phyloP scores from a whole-genome alignment of 495 filamentous ascomycete species.

The Letharia columbiana region DNA sequence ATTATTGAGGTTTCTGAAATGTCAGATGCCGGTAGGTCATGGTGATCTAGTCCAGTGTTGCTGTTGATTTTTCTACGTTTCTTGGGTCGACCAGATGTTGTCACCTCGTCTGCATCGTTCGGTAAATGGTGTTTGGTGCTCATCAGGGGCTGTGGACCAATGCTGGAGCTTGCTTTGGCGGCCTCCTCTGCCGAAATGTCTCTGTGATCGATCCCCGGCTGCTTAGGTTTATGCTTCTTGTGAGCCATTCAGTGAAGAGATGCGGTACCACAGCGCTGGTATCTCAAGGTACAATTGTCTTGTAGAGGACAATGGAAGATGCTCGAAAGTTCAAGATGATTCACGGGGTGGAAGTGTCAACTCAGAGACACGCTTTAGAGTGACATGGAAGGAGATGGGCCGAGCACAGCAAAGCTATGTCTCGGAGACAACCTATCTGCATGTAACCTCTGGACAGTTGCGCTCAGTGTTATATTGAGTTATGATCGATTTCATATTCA shows the following conservation, averaged over 20 bases:
- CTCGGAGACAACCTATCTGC: background rate
- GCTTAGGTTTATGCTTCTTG: background rate
- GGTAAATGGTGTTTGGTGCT: background rate
- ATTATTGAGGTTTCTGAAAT: background rate
- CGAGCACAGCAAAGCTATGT: background rate
- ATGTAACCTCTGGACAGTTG: background rate
- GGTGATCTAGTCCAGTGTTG: slow-evolving; percentile 5
- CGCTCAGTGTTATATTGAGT: background rate
- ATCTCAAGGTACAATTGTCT: too few species aligned
- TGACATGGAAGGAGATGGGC: background rate
- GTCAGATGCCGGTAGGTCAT: background rate
- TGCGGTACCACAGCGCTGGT: background rate
- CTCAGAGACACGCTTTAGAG: background rate
- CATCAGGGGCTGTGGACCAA: background rate
- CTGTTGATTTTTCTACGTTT: slow-evolving; percentile 10
- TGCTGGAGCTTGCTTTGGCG: background rate
- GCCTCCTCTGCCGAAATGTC: background rate
- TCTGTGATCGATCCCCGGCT: background rate
- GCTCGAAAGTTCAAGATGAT: background rate
- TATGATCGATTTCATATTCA: background rate
- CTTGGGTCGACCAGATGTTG: background rate
- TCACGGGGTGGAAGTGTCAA: background rate
- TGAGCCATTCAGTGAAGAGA: slow-evolving; percentile 1
- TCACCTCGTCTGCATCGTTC: background rate
- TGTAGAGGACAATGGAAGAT: background rate